Evolutionary conservation across 2,329 filamentous ascomycete genomes (phyloP).

Genomic region (Bipolaris oryzae): DNA sequence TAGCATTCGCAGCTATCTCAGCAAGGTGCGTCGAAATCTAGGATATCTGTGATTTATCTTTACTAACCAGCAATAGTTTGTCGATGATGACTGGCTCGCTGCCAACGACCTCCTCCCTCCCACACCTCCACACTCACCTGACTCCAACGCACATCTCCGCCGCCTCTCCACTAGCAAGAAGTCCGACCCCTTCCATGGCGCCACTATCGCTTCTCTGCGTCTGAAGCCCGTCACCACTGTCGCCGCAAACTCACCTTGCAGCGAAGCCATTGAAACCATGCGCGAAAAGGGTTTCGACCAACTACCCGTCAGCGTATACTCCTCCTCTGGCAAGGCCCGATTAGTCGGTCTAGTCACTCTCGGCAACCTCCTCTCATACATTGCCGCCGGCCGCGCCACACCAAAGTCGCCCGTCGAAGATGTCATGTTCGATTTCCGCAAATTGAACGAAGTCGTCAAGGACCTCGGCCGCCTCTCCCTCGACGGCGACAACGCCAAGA

Average conservation of each 20-base stretch:
- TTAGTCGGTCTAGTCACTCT: conserved; percentile 93
- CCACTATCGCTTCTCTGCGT: conserved; percentile 80
- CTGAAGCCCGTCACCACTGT: conserved; percentile 94
- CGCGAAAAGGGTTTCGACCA: conserved; percentile 98
- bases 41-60: background rate
- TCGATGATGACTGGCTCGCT: conserved; percentile 97
- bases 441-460: conserved; percentile 87
- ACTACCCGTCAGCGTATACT: conserved; percentile 75
- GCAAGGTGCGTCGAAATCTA: conserved; percentile 63
- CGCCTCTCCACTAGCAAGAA: conserved; percentile 49
- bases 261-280: conserved; percentile 96
- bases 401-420: conserved; percentile 76
- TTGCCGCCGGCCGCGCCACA: conserved; percentile 80
- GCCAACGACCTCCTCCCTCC: conserved; percentile 87
- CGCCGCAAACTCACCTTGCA: conserved; percentile 70
- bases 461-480: conserved; percentile 60
- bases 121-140: conserved; percentile 52
- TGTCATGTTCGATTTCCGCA: conserved; percentile 96
- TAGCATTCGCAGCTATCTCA: conserved; percentile 95
- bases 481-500: conserved; percentile 21
- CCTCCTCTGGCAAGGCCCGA: conserved; percentile 66
- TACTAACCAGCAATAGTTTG: conserved; percentile 64
- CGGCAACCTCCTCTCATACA: conserved; percentile 89
- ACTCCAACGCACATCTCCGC: conserved; percentile 39
- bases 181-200: conserved; percentile 74